Base-by-base conservation (phyloP, 2,329 filamentous ascomycete genomes). In the Geosmithia putterillii region DNA sequence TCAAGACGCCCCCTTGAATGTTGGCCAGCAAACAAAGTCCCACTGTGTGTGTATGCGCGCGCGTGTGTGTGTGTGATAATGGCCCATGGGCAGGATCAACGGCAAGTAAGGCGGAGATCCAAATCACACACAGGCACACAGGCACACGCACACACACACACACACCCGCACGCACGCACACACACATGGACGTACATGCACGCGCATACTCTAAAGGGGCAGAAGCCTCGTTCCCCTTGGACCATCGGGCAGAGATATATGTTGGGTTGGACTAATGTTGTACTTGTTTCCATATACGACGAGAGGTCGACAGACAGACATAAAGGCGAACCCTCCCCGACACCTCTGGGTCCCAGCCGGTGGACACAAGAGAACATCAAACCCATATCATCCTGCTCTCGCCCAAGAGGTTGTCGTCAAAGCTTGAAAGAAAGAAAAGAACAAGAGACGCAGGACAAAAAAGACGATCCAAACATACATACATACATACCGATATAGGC, bases 251-350 rank as follows among this genome's bases (percentile, higher is more conserved):
- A 51, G 28, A 7, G 57, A 59, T 64, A 64, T 65, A 64, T 64
- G 61, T 61, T 63, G 51, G 56, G 56, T 54, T 53, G 49, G 49
- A 46, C 54, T n/a, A n/a, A n/a, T n/a, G n/a, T n/a, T n/a, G n/a
- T n/a, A n/a, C n/a, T 32, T 12, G 28, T 14, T 12, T 32, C 15
- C 10, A 14, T 32, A 9, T 14, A 32, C 10, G 10, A 32, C 28
- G 28, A 32, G 28, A 3, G 15, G 15, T 9, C 6, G 28, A 32
- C 6, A 14, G 28, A 32, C 10, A 14, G 28, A 32, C 28, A 32
- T 32, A 32, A 32, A 32, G 28, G 28, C 15, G 10, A 32, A 32
- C 28, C 28, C 15, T 32, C 28, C 28, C 28, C 28, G 28, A 12
- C 28, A n/a, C n/a, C n/a, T n/a, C n/a, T n/a, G n/a, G n/a, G n/a